Evolutionary conservation across 495 filamentous ascomycete genomes (phyloP).

Genomic region (Lasiosphaeriaceae sp.): DNA sequence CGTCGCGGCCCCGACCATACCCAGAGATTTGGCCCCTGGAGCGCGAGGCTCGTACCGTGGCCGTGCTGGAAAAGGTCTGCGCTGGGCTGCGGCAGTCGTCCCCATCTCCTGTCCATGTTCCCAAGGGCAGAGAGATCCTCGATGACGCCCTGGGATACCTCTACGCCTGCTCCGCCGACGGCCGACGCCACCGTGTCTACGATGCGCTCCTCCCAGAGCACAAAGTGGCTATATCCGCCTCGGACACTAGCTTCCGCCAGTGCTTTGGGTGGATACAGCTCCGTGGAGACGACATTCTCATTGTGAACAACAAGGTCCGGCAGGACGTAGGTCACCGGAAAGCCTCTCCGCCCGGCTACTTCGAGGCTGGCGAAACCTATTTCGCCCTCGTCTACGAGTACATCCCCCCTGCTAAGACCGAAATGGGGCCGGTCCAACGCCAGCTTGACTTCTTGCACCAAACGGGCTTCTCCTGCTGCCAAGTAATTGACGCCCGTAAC

Average conservation of each 20-base stretch:
- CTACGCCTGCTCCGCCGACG: slow-evolving; percentile 1
- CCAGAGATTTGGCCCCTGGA: slow-evolving; percentile 5
- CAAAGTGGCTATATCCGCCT: neutral
- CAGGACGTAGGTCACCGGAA: neutral
- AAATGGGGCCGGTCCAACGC: neutral
- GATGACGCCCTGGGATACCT: slow-evolving; percentile 4
- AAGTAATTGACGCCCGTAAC: neutral
- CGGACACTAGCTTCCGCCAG: neutral
- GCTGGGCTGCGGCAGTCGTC: slow-evolving; percentile 5
- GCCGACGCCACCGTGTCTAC: neutral
- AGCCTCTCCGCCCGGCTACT: neutral
- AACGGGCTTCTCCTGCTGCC: neutral
- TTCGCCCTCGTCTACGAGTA: slow-evolving; percentile 9
- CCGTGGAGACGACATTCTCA: neutral
- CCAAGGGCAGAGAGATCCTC: neutral
- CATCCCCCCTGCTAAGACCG: neutral
- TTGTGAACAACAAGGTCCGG: neutral
- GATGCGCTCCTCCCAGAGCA: neutral
- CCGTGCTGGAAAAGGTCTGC: slow-evolving; percentile 7
- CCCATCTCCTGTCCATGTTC: neutral
- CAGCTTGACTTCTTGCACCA: slow-evolving; percentile 6
- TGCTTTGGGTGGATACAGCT: slow-evolving; percentile 7
- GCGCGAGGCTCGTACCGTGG: slow-evolving; percentile 7
- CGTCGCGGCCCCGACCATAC: too few species aligned
- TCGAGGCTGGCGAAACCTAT: neutral